Base-by-base conservation (phyloP, 1,139 yeast species). In the Magnusiomyces starmeri region DNA sequence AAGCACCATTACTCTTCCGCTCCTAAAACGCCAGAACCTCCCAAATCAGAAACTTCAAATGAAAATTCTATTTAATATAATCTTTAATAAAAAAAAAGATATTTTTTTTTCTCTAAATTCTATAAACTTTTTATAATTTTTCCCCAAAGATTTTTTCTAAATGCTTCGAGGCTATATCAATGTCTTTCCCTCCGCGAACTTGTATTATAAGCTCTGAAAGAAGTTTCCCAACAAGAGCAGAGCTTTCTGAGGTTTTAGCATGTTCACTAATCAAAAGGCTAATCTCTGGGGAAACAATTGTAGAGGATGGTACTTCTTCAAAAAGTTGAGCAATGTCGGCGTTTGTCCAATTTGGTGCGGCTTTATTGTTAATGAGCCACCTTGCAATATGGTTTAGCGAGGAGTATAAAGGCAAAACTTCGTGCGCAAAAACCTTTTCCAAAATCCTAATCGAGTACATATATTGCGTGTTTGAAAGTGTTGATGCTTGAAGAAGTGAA, bases 1-100 rank as follows among this genome's bases (percentile, higher is more conserved):
- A 74, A 68, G 54, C 55, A 58, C 12, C 67, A 62, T 27, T 25
- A 46, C 18, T 14, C 58, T 8, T 50, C 62, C 7, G 46, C 58
- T 1, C 57, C 59, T 2, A 48, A 57, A 6, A 56, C 59, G 6
- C 41, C 54, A 12, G 42, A 49, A 18, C 48, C 50, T 41, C 22
- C 48, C 14, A 9, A 8, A 10, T 8, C 9, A 8, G 40, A 35
- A 35, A 35, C n/a, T n/a, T n/a, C n/a, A n/a, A n/a, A n/a, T n/a
- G n/a, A n/a, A n/a, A n/a, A n/a, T n/a, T n/a, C n/a, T n/a, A n/a
- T n/a, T n/a, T n/a, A n/a, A n/a, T n/a, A n/a, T n/a, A n/a, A n/a
- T n/a, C n/a, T n/a, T n/a, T n/a, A 34, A 34, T n/a, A 34, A 4
- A 34, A 9, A 34, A 34, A 34, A 34, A 34, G 18, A 34, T n/a